Evolutionary conservation across 208 protist genomes (phyloP).

Genomic region (Blastocrithidia nonstop): DNA sequence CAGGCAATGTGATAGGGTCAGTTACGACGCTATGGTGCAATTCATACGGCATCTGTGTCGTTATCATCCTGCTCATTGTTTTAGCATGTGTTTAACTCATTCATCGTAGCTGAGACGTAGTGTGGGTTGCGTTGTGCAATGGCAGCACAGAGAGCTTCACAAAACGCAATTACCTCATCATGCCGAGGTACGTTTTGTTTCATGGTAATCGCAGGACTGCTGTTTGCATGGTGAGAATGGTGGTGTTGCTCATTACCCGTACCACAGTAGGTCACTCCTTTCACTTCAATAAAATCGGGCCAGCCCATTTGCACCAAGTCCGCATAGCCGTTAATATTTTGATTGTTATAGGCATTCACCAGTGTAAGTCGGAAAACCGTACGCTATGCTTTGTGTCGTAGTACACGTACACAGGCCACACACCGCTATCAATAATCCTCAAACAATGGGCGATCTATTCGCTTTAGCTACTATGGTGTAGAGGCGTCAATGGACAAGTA

Average conservation of each 20-base stretch:
- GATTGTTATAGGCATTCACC: slow-evolving; percentile 88
- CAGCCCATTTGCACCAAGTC: slow-evolving; percentile 80
- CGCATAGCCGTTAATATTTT: slow-evolving; percentile 54
- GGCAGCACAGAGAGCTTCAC: slow-evolving; percentile 37
- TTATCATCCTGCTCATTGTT: slow-evolving; percentile 5
- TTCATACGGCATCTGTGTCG: slow-evolving; percentile 8
- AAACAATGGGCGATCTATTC: slow-evolving; percentile 86
- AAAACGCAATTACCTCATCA: slow-evolving; percentile 88
- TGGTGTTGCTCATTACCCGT: too few species aligned
- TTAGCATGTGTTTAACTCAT: background rate
- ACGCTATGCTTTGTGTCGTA: slow-evolving; percentile 78
- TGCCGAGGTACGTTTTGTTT: slow-evolving; percentile 88
- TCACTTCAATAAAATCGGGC: slow-evolving; percentile 93
- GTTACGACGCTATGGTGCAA: slow-evolving; percentile 13
- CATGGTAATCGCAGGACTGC: slow-evolving; percentile 80
- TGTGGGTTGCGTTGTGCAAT: slow-evolving; percentile 23
- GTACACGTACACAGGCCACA: slow-evolving; percentile 67
- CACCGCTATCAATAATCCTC: slow-evolving; percentile 93
- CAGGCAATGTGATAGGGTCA: slow-evolving; percentile 79
- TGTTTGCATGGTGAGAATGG: too few species aligned
- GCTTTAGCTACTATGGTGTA: slow-evolving; percentile 79
- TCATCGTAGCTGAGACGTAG: slow-evolving; percentile 10
- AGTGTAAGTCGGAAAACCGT: slow-evolving; percentile 95
- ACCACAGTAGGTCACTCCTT: slow-evolving; percentile 90
- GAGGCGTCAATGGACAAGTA: slow-evolving; percentile 91